Evolutionary conservation across 2,329 filamentous ascomycete species (phyloP).

Genomic region (Neoarthrinium moseri): DNA sequence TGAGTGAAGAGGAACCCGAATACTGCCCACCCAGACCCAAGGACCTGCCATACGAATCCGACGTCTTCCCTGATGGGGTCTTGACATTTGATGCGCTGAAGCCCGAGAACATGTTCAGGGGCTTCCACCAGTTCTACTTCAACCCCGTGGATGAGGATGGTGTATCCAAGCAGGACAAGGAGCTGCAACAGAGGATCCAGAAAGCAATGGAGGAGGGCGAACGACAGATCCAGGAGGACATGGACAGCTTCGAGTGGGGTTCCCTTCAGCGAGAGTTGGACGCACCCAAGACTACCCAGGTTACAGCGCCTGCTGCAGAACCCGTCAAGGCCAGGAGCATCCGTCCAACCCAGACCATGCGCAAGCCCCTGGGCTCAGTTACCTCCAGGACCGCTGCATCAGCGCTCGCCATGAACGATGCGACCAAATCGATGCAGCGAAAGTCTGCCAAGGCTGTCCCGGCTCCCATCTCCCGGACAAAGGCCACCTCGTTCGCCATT

Average conservation of each 20-base stretch:
- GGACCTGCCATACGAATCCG: slow-evolving; percentile 66
- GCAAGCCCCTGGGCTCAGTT: slow-evolving; percentile 46
- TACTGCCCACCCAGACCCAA: slow-evolving; percentile 78
- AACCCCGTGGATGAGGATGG: slow-evolving; percentile 68
- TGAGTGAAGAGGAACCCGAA: slow-evolving; percentile 74
- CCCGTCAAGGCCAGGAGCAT: background rate
- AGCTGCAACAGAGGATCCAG: slow-evolving; percentile 54
- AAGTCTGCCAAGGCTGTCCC: slow-evolving; percentile 23
- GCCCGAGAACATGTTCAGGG: slow-evolving; percentile 58
- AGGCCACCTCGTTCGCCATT: slow-evolving; percentile 20
- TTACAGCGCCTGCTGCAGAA: slow-evolving; percentile 17
- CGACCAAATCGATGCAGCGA: slow-evolving; percentile 27
- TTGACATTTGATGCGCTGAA: slow-evolving; percentile 59
- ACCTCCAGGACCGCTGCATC: slow-evolving; percentile 55
- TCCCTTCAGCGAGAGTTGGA: slow-evolving; percentile 48
- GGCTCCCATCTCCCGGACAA: slow-evolving; percentile 20
- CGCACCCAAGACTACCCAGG: slow-evolving; percentile 28
- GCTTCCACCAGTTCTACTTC: slow-evolving; percentile 59
- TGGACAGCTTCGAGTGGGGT: slow-evolving; percentile 59
- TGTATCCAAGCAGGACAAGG: slow-evolving; percentile 59
- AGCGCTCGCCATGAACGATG: slow-evolving; percentile 45
- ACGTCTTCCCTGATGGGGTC: slow-evolving; percentile 60
- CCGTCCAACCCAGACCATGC: background rate
- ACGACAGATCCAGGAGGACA: slow-evolving; percentile 64
- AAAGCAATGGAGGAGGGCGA: slow-evolving; percentile 58